Percentiles rank a stretch among this genome's conserved stretches.
Conservation (phyloP, 441 rosid genomes). For the Gossypium aridum region DNA sequence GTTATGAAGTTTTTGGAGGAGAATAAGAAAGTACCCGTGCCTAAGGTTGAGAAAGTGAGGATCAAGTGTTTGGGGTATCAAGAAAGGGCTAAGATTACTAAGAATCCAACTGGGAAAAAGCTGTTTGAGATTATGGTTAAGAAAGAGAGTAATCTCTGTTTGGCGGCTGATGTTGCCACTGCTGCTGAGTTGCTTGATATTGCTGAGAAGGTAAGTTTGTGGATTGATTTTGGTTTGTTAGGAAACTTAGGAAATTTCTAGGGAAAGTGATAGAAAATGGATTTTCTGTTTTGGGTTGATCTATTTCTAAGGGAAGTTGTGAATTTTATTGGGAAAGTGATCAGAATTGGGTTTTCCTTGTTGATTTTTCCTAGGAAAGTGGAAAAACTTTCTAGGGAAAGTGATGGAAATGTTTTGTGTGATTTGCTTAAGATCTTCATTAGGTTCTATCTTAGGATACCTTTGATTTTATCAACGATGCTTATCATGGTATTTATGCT, state of each 20-base stretch:
- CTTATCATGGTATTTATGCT: not conserved
- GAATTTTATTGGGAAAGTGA: not conserved
- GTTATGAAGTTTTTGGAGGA: conserved; percentile 70
- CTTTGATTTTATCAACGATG: not conserved
- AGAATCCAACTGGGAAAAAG: conserved; percentile 72
- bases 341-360: not conserved
- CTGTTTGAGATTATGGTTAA: conserved; percentile 72
- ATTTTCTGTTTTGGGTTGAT: not conserved
- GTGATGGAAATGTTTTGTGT: not conserved
- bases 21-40: conserved; percentile 65
- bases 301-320: not conserved
- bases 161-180: conserved; percentile 90
- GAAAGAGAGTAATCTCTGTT: conserved; percentile 82
- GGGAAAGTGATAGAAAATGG: not conserved
- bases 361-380: not conserved
- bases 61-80: conserved; percentile 46
- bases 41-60: conserved; percentile 32
- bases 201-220: conserved; percentile 59
- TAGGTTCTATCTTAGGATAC: not conserved
- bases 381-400: not conserved
- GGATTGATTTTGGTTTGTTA: not conserved
- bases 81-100: conserved; percentile 61
- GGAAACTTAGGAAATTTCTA: not conserved
- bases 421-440: not conserved
- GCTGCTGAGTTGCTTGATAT: conserved; percentile 79